A percentile compares a stretch with the other conserved stretches of the same genome.
Evolutionary conservation across 208 protist species (phyloP).

Genomic region (Sergeia podlipaevii): DNA sequence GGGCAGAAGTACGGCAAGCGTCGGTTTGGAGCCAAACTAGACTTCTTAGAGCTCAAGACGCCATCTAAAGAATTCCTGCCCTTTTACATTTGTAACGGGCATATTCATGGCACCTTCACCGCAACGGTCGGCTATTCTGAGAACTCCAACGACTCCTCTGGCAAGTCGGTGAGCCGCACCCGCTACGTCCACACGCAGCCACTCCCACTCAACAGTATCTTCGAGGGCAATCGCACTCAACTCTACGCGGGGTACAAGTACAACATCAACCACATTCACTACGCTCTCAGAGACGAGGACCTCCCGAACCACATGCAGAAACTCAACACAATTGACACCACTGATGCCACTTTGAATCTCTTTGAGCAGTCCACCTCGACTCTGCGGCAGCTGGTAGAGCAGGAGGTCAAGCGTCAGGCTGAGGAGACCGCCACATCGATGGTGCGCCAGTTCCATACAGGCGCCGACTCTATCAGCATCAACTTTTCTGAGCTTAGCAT

Average conservation of each 20-base stretch:
- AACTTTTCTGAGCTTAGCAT: slow-evolving; percentile 54
- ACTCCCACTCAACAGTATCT: slow-evolving; percentile 54
- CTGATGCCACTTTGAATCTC: slow-evolving; percentile 65
- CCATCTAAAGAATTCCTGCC: slow-evolving; percentile 83
- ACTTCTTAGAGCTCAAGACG: slow-evolving; percentile 44
- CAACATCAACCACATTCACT: slow-evolving; percentile 77
- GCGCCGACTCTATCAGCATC: slow-evolving; percentile 42
- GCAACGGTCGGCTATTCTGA: slow-evolving; percentile 49
- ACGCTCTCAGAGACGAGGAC: slow-evolving; percentile 48
- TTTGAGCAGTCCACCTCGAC: slow-evolving; percentile 86
- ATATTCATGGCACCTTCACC: slow-evolving; percentile 45
- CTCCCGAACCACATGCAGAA: slow-evolving; percentile 47
- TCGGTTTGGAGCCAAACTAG: slow-evolving; percentile 63
- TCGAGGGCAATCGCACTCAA: slow-evolving; percentile 74
- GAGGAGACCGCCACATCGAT: slow-evolving; percentile 32
- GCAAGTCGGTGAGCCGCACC: slow-evolving; percentile 14
- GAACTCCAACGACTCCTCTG: slow-evolving; percentile 16
- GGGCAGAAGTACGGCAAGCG: slow-evolving; percentile 51
- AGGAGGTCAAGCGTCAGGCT: slow-evolving; percentile 51
- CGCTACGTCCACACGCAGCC: slow-evolving; percentile 33
- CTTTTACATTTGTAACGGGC: slow-evolving; percentile 81
- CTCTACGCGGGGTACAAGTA: slow-evolving; percentile 91
- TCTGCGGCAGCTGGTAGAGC: slow-evolving; percentile 50
- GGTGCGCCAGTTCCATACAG: slow-evolving; percentile 61
- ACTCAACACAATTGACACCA: slow-evolving; percentile 61